Base-by-base conservation (phyloP, 1,284 basidiomycete genomes). In the Fistulina hepatica region DNA sequence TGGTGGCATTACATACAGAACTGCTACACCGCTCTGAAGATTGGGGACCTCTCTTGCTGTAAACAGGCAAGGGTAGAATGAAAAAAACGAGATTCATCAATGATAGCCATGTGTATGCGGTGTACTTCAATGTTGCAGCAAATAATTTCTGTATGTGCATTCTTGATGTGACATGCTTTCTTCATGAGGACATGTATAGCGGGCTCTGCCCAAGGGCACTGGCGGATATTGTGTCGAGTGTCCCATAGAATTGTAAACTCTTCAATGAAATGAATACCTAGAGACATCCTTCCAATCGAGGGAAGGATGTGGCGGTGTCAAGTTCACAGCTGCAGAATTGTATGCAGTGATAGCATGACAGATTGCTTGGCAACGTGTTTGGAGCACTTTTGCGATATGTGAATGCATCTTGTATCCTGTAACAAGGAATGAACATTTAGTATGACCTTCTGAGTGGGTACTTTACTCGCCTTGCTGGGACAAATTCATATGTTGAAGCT, bases 191-290 rank as follows among this genome's bases (percentile, higher is more conserved):
- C 45, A 3, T 53, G 51, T 1, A 49, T 45, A 0, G 43, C 44
- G 0, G 57, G 53, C 3, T 46, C 30, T 0, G 52, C 42, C 63
- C 63, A 65, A 1, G 42, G 48, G 23, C 48, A 46, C 0, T 49
- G 34, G 2, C 32, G 45, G 2, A 63, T 38, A 26, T 63, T 55
- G 24, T 54, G 46, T 3, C 46, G 45, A 1, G 52, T 52, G 22
- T 57, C 52, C 3, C 52, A 44, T 0, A 67, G 51, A 0, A 65
- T 51, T 11, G 49, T 43, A 39, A 65, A 63, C 25, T 65, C 55
- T 2, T 52, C 54, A 1, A 64, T 42, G 33, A 61, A 61, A 2
- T n/a, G 43, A 37, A 42, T 58, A 59, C 7, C 58, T 45, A 0
- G 53, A 47, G 2, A 61, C 52, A 16, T 52, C 36, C 2, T 38